phyloP scores from a whole-genome alignment of 1,284 basidiomycete genomes.

The Irpex sp. region DNA sequence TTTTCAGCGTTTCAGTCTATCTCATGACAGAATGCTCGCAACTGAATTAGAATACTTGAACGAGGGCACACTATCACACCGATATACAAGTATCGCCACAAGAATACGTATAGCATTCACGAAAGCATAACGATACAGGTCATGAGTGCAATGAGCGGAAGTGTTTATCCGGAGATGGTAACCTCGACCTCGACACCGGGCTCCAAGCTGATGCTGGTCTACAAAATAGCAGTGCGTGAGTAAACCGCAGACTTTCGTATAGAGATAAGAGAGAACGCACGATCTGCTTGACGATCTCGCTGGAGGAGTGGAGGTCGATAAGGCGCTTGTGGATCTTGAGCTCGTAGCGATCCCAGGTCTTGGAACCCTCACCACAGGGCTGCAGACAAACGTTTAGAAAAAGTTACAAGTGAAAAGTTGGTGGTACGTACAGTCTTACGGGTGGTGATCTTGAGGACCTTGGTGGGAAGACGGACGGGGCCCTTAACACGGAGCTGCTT shows the following conservation, averaged over 20 bases:
- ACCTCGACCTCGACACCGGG: constrained; percentile 99
- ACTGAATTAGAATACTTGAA: no score
- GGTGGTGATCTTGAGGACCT: constrained; percentile 98
- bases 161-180: constrained; percentile 75
- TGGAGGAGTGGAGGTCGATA: constrained; percentile 98
- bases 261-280: constrained; percentile 47
- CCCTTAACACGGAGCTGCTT: constrained; percentile 99
- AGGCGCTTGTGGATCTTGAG: constrained; percentile 99
- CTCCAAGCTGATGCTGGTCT: constrained; percentile 99
- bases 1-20: background rate
- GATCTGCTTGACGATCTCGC: constrained; percentile 99
- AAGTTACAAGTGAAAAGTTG: no score
- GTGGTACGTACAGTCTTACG: constrained; percentile 89
- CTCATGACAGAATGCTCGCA: no score
- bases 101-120: constrained; percentile 2
- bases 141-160: background rate
- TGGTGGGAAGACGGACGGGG: constrained; percentile 98
- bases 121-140: constrained; percentile 6
- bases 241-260: background rate
- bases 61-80: background rate
- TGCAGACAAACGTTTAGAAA: no score
- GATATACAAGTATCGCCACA: background rate
- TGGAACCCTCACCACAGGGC: constrained; percentile 99
- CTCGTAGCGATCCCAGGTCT: constrained; percentile 99
- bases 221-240: constrained; percentile 12